Evolutionary conservation across 768 basidiomycete genomes (phyloP), one percentile per base, ranked within the genome.

Genomic region (Kwoniella dejecticola): DNA sequence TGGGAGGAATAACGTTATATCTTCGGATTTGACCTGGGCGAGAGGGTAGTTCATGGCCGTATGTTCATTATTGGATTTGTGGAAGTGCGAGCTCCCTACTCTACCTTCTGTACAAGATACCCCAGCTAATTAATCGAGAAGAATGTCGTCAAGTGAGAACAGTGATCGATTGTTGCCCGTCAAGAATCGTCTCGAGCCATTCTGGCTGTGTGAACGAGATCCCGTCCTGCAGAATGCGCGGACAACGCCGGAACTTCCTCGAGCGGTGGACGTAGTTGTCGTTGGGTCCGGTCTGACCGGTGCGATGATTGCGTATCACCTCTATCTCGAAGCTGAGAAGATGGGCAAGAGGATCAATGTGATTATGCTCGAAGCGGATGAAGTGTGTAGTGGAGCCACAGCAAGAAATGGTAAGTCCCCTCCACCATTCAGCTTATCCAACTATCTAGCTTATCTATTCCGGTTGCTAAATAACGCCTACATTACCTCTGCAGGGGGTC

Each of bases 281-380:
- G 46, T 71, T 30, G 69, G 69, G 11, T 65, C 63, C 24, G 69
- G 69, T 15, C 58, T 71, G 30, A 56, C 63, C 2, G 69, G 66
- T 17, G 63, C 66, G 6, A 63, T 69, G 68, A 61, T 56, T 44
- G 52, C 44, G 12, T 66, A 69, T 52, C 47, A 70, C 44, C 38
- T 72, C 21, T 52, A 50, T 26, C 57, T 38, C 23, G 52, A 65
- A 24, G 63, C 66, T 2, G 29, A 42, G n/a, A 44, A 24, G 19
- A 10, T 42, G 19, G 61, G 64, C 0, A 50, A 40, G 52, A 29
- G 29, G 17, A 46, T 62, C 27, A 62, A 54, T 5, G 58, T 71
- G 11, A 63, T 71, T 5, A 67, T 71, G 69, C 57, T 71, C 2
- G 69, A 71, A 50, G 69, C 69, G 31, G 69, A 65, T 27, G 69